These are phyloP conservation scores for Penicillium brasilianum DNA, from an alignment of 2,329 filamentous ascomycete genomes.

Conservation along the genomic window DNA sequence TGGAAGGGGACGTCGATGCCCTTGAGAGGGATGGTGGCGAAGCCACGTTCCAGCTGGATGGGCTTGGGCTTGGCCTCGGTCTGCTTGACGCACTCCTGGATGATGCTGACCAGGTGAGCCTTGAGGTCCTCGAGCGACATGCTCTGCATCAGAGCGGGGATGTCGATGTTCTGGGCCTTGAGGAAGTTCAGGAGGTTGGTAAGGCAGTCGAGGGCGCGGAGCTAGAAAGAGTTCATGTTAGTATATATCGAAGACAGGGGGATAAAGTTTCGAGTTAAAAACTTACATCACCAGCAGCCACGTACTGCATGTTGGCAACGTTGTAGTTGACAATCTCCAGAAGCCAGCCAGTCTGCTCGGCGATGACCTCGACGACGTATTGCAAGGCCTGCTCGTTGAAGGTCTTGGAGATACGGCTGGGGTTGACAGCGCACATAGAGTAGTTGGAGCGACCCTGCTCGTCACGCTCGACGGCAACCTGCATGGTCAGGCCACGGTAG, in stretches of 20 bases:
- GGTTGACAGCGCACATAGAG: slow-evolving; percentile 99
- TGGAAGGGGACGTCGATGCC: slow-evolving; percentile 99
- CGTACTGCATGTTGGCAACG: slow-evolving; percentile 73
- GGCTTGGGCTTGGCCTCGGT: slow-evolving; percentile 88
- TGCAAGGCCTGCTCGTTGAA: slow-evolving; percentile 98
- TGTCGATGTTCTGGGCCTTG: slow-evolving; percentile 96
- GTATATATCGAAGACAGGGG: slow-evolving; percentile 9
- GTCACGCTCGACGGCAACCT: slow-evolving; percentile 97
- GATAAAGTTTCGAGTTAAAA: neutral
- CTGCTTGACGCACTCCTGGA: slow-evolving; percentile 82
- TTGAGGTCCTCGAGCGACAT: slow-evolving; percentile 90
- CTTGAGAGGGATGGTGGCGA: slow-evolving; percentile 93
- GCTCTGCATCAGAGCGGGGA: slow-evolving; percentile 86
- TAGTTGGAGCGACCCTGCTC: slow-evolving; percentile 93
- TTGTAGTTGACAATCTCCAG: slow-evolving; percentile 98
- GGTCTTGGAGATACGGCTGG: slow-evolving; percentile 95
- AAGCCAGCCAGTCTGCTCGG: slow-evolving; percentile 92
- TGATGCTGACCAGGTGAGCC: slow-evolving; percentile 86
- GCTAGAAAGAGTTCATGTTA: slow-evolving; percentile 41
- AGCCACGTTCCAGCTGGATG: slow-evolving; percentile 88
- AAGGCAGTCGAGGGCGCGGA: slow-evolving; percentile 68
- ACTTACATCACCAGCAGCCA: slow-evolving; percentile 67
- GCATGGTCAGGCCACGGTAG: slow-evolving; percentile 98
- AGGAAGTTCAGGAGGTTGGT: slow-evolving; percentile 90
- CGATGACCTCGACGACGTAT: slow-evolving; percentile 94